These are phyloP conservation scores for Populus trichocarpa DNA, from an alignment of 441 rosid species.

Conservation along the genomic window DNA sequence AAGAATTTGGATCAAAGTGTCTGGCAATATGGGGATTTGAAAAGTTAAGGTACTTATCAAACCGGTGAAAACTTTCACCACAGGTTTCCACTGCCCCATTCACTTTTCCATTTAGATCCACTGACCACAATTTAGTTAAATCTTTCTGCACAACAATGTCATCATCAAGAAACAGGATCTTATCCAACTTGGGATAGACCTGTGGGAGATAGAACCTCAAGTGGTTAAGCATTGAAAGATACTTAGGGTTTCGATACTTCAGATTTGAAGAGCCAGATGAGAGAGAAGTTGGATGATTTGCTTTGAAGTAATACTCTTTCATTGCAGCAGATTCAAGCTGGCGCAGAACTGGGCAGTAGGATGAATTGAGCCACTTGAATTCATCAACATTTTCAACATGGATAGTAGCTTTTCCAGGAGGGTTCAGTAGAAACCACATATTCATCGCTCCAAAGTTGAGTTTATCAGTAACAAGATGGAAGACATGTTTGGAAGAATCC, in stretches of 20 bases:
- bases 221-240: conserved; percentile 96
- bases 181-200: conserved; percentile 86
- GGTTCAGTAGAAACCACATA: conserved; percentile 96
- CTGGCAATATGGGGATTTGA: conserved; percentile 86
- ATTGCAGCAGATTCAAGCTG: conserved; percentile 95
- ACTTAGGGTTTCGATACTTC: conserved; percentile 93
- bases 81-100: conserved; percentile 99
- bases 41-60: conserved; percentile 92
- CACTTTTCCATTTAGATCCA: conserved; percentile 84
- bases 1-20: conserved; percentile 89
- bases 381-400: conserved; percentile 97
- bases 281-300: conserved; percentile 80
- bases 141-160: conserved; percentile 98
- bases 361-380: conserved; percentile 96
- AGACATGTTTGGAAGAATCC: conserved; percentile 95
- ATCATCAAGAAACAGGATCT: conserved; percentile 88
- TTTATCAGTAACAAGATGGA: conserved; percentile 93
- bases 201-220: conserved; percentile 92
- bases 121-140: conserved; percentile 79
- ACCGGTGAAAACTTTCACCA: conserved; percentile 94
- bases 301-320: conserved; percentile 97
- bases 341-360: conserved; percentile 93
- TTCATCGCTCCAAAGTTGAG: conserved; percentile 96
- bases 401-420: conserved; percentile 89
- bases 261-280: conserved; percentile 87